Base-by-base conservation (phyloP, 2,329 filamentous ascomycete species). In the Didymella arachidicola region DNA sequence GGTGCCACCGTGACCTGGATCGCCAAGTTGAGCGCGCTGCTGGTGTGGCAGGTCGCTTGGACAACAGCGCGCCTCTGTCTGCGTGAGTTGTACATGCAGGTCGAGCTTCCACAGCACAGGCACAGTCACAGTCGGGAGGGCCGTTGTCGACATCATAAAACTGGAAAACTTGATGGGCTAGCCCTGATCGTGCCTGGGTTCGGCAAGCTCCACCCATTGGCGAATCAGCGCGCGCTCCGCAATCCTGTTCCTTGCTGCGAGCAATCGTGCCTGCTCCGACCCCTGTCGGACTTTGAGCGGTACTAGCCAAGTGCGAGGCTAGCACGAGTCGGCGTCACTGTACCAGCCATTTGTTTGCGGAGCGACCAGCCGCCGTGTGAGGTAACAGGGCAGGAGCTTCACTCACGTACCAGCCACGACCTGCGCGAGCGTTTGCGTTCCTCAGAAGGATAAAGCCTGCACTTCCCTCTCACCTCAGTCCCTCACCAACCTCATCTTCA, bases 21-120 rank as follows among this genome's bases (percentile, higher is more conserved):
- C 51, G 52, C 30, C 46, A 55, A 22, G 57, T 42, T 46, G 44
- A 49, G 39, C 18, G 38, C 32, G 22, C 19, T 53, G 39, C 19
- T 54, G 57, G 59, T 58, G 62, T 60, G 57, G 52, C 47, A 51
- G 51, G 62, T 66, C 54, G 34, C 49, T 52, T 59, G 56, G 56
- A 46, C 50, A 53, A 46, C 45, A 34, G 19, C n/a, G 27, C 19
- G 11, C 50, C 41, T 32, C 38, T 30, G 45, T 53, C 56, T 48
- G 34, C 41, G 36, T 59, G 61, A 60, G 65, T 43, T 66, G 65
- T 65, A 64, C 65, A 63, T 65, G 61, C 65, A 67, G 52, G 51
- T 43, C 29, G 39, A 39, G 49, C 36, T 19, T 7, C 36, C 19
- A 19, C 18, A 19, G 36, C 55, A 48, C 43, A 38, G 44, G 43